Base-by-base conservation (phyloP, 106 monocot species). In the Dendrobium huoshanense region DNA sequence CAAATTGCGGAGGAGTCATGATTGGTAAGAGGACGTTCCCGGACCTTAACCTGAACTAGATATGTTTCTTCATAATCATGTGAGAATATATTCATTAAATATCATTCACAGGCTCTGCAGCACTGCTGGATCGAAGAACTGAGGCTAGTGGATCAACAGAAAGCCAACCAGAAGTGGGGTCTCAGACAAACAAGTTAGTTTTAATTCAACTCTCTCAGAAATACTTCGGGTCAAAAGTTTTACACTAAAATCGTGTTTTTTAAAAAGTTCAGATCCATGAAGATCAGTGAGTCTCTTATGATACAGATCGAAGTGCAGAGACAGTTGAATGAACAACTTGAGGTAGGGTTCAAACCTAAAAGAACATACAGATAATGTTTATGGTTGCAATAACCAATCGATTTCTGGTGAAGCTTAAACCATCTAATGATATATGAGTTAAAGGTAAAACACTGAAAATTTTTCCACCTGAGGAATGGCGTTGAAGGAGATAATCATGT, bases 231-330 rank as follows among this genome's bases (percentile, higher is more conserved):
- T 22, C 4, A 33, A 11, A 72, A 72, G 2, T 37, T 72, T 40
- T 72, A 37, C 2, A 41, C 72, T 37, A 11, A 72, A 9, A 72
- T 11, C 25, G 0, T 56, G 40, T 81, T 2, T 43, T 75, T 41
- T 33, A 17, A 79, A 41, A 79, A 75, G 75, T 10, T 80, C 85
- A 90, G 91, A 78, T 88, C 76, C 80, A 76, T 92, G 80, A 86
- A 90, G 59, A 90, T 92, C 80, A 82, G 86, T 72, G 91, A 94
- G 81, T 91, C 91, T 61, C 83, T 94, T 22, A 86, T 88, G 82
- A 88, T 94, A 89, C 91, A 94, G 85, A 90, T 91, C 75, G 91
- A 94, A 85, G 94, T 91, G 77, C 94, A 94, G 73, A 86, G 80
- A 77, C 84, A 82, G 83, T 81, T 94, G n/a, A 85, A 92, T 55